phyloP scores from a whole-genome alignment of 2,329 filamentous ascomycete species.

The Cyanodermella asteris region DNA sequence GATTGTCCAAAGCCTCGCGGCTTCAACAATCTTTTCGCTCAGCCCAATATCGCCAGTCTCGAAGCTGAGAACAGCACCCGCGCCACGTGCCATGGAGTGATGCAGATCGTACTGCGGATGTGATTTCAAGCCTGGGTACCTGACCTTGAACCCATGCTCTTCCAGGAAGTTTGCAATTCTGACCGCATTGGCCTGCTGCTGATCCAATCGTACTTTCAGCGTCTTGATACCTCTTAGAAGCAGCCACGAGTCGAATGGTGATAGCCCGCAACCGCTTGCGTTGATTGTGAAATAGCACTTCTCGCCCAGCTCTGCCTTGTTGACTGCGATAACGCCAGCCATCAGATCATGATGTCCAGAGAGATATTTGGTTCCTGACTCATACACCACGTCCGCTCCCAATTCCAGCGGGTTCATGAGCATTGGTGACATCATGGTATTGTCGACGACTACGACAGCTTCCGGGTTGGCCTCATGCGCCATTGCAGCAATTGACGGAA shows the following conservation, averaged over 20 bases:
- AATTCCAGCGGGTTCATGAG: conserved; percentile 84
- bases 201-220: conserved; percentile 92
- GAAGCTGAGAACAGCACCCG: conserved; percentile 85
- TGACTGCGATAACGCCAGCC: conserved; percentile 88
- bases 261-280: conserved; percentile 77
- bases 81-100: conserved; percentile 83
- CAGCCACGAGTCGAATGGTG: conserved; percentile 89
- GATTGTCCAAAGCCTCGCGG: conserved; percentile 77
- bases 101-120: conserved; percentile 95
- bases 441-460: conserved; percentile 80
- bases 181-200: conserved; percentile 85
- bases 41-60: conserved; percentile 73
- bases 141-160: conserved; percentile 73
- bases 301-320: conserved; percentile 60
- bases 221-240: conserved; percentile 93
- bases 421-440: conserved; percentile 96
- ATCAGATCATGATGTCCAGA: conserved; percentile 98
- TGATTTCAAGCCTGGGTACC: conserved; percentile 81
- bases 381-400: conserved; percentile 89
- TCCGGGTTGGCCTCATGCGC: conserved; percentile 58
- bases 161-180: conserved; percentile 84
- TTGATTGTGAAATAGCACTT: conserved; percentile 96
- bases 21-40: conserved; percentile 85
- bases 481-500: conserved; percentile 53
- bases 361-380: conserved; percentile 93